Evolutionary conservation across 441 rosid genomes (phyloP), one percentile per base, ranked within the genome.

Genomic region (Populus hybrid): DNA sequence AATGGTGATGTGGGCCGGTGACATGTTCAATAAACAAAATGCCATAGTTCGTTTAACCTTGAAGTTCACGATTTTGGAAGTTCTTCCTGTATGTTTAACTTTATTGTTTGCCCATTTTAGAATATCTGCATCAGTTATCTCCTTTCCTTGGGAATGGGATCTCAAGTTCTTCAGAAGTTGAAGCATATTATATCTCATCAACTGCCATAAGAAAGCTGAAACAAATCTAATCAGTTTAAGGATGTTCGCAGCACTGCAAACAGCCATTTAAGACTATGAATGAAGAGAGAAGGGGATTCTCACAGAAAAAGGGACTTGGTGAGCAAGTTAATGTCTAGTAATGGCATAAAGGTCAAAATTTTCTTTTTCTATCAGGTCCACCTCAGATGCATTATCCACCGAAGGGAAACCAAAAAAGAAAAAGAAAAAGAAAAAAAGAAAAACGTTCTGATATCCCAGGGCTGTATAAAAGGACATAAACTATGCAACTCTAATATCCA

Each of bases 161-260:
- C 95, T 85, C 77, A 93, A 86, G 86, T 86, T 92, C 85, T 89
- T 93, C 77, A 95, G 87, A 70, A 93, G 97, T 84, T 93, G 97
- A 78, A 95, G 95, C 93, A 95, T 90, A 77, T 87, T 90, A 76
- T 84, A 86, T 82, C 99, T 90, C 99, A 93, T 93, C 85, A 95
- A 87, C 86, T 92, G 97, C 98, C 98, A 93, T 28, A 95, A 86
- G 86, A 93, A 93, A 80, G 95, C 95, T 95, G 91, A 61, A 83
- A 87, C 68, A 85, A 57, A 83, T 34, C n/a, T 23, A 5, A 67
- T 80, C 70, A 80, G 76, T 80, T 67, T 54, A 67, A 26, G 65
- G 34, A 36, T 42, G 64, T 30, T 42, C 64, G 34, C n/a, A 57
- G 26, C 32, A 67, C 5, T 54, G 65, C 38, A 65, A 32, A 38